These are phyloP conservation scores for Pelargonium cotyledonis DNA, from an alignment of 441 rosid species.

Conservation along the genomic window DNA sequence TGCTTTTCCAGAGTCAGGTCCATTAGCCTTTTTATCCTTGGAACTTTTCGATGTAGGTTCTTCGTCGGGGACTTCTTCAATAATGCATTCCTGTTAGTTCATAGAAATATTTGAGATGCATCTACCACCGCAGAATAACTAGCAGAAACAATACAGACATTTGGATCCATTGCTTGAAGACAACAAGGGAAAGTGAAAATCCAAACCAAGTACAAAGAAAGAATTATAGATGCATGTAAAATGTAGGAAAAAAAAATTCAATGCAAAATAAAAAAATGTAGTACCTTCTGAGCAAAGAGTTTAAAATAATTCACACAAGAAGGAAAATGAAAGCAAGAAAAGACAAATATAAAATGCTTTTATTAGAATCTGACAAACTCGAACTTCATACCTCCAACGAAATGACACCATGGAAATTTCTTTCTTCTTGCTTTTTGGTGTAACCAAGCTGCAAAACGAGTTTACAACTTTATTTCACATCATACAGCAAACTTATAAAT, in stretches of 20 bases:
- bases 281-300: background rate
- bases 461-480: constrained; percentile 10
- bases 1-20: constrained; percentile 65
- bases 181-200: background rate
- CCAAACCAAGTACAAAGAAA: background rate
- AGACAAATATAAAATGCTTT: background rate
- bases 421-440: constrained; percentile 93
- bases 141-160: background rate
- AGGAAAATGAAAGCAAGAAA: background rate
- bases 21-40: constrained; percentile 84
- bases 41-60: constrained; percentile 64
- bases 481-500: constrained; percentile 8
- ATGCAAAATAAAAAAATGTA: background rate
- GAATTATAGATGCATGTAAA: background rate
- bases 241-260: background rate
- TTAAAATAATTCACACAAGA: too few species aligned
- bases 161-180: background rate
- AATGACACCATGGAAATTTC: constrained; percentile 84
- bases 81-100: constrained; percentile 63
- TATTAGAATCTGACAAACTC: constrained; percentile 11
- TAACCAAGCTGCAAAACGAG: constrained; percentile 73
- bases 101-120: constrained; percentile 21
- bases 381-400: constrained; percentile 66
- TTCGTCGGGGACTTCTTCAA: constrained; percentile 76
- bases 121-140: constrained; percentile 1